Evolutionary conservation across 768 basidiomycete genomes (phyloP).

Genomic region (Boletales sp.): DNA sequence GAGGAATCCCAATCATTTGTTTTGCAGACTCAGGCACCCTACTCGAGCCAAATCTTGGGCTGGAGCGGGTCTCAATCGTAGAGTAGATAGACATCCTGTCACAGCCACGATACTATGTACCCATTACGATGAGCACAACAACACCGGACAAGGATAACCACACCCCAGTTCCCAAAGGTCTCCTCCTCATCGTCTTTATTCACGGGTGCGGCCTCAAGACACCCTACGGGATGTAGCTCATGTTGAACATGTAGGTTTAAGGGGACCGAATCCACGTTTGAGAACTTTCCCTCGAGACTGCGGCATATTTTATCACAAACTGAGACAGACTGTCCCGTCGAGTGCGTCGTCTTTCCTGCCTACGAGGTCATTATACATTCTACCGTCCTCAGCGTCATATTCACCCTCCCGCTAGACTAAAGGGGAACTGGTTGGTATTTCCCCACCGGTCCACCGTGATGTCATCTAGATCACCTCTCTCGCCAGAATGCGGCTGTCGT

Average conservation of each 20-base stretch:
- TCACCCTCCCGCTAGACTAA: conserved; percentile 60
- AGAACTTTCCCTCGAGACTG: conserved; percentile 73
- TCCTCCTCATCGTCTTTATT: conserved; percentile 70
- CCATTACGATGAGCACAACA: conserved; percentile 8
- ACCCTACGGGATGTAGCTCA: neutral
- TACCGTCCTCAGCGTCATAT: conserved; percentile 1
- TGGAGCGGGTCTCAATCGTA: conserved; percentile 17
- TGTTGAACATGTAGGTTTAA: conserved; percentile 39
- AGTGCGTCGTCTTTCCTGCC: conserved; percentile 81
- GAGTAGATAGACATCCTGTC: too few relatives aligned
- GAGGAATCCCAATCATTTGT: conserved; percentile 19
- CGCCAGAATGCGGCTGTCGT: conserved; percentile 73
- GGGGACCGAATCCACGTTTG: conserved; percentile 68
- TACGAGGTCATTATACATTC: conserved; percentile 61
- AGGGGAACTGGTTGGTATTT: conserved; percentile 71
- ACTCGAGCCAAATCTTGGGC: conserved; percentile 39
- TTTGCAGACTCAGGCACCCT: conserved; percentile 54
- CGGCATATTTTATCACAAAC: conserved; percentile 73
- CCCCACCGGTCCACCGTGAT: neutral
- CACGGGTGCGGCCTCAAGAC: conserved; percentile 55
- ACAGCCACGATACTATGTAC: neutral
- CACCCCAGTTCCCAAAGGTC: conserved; percentile 30
- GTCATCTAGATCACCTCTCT: neutral
- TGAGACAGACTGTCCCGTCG: conserved; percentile 49
- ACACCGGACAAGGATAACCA: conserved; percentile 2